phyloP scores from a whole-genome alignment of 441 rosid genomes.

The Jatropha multifida region DNA sequence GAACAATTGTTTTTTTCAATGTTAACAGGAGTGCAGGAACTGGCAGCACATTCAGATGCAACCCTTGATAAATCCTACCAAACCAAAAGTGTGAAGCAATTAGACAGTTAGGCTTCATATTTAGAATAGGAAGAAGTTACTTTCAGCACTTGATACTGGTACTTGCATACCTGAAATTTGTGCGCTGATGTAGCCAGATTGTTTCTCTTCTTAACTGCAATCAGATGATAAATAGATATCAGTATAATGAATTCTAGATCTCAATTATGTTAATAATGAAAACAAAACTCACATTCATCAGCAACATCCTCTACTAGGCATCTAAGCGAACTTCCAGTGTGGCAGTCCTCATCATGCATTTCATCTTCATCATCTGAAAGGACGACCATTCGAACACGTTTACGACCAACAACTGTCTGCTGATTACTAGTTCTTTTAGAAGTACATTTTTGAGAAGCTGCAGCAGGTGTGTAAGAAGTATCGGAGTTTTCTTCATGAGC shows the following conservation, averaged over 20 bases:
- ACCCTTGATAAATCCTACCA: slow-evolving; percentile 40
- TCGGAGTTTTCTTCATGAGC: slow-evolving; percentile 28
- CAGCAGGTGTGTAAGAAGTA: slow-evolving; percentile 30
- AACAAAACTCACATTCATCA: slow-evolving; percentile 46
- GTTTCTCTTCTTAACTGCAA: slow-evolving; percentile 42
- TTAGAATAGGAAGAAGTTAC: slow-evolving; percentile 19
- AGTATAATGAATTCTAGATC: slow-evolving; percentile 21
- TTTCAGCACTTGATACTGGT: slow-evolving; percentile 10
- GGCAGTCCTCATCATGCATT: slow-evolving; percentile 39
- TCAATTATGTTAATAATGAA: slow-evolving; percentile 19
- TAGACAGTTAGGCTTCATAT: slow-evolving; percentile 12
- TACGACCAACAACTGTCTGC: slow-evolving; percentile 59
- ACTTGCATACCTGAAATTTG: slow-evolving; percentile 36
- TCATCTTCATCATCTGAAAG: slow-evolving; percentile 94
- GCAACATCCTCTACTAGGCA: slow-evolving; percentile 40
- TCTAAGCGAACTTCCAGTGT: slow-evolving; percentile 32
- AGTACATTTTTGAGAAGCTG: slow-evolving; percentile 33
- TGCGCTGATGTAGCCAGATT: slow-evolving; percentile 22
- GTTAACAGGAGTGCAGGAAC: slow-evolving; percentile 41
- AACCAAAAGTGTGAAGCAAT: slow-evolving; percentile 21
- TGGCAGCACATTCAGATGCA: slow-evolving; percentile 38
- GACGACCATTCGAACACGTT: slow-evolving; percentile 57
- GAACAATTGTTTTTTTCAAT: slow-evolving; percentile 74
- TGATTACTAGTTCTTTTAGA: slow-evolving; percentile 46
- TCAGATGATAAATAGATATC: slow-evolving; percentile 23